These are phyloP conservation scores for Theobroma cacao DNA, from an alignment of 345 rosid species.

Conservation along the genomic window DNA sequence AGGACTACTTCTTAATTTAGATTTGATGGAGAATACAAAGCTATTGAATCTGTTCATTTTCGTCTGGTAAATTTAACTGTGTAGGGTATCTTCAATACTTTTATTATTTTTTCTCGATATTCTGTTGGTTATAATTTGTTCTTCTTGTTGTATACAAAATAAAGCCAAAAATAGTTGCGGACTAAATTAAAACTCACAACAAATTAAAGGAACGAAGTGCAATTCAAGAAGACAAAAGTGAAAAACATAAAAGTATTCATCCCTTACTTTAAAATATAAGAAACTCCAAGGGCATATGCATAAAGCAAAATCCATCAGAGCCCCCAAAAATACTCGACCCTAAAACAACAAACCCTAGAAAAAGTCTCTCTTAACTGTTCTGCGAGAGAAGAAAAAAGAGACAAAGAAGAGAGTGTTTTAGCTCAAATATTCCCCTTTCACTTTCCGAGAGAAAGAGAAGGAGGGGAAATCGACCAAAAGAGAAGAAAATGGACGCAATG, in stretches of 20 bases:
- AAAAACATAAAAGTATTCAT: neutral
- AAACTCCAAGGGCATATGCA: neutral
- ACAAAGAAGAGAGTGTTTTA: neutral
- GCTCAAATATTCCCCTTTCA: neutral
- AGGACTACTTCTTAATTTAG: too few relatives aligned
- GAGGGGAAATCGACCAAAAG: neutral
- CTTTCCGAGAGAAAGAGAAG: neutral
- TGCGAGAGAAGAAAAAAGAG: neutral
- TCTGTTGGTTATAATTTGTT: too few relatives aligned
- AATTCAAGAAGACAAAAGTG: neutral
- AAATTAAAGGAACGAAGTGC: too few relatives aligned
- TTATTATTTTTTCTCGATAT: too few relatives aligned
- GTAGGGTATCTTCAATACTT: too few relatives aligned
- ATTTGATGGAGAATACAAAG: too few relatives aligned
- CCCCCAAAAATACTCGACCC: neutral
- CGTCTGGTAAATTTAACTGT: too few relatives aligned
- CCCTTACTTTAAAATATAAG: neutral
- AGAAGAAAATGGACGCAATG: constrained; percentile 77
- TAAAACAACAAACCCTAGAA: constrained; percentile 15
- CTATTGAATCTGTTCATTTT: too few relatives aligned
- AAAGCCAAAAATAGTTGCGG: too few relatives aligned
- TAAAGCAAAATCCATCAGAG: neutral
- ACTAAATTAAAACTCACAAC: neutral
- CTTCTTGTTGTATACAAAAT: too few relatives aligned
- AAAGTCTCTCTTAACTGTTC: neutral